Conservation (phyloP, 345 rosid genomes). For the Bruguiera sexangula region DNA sequence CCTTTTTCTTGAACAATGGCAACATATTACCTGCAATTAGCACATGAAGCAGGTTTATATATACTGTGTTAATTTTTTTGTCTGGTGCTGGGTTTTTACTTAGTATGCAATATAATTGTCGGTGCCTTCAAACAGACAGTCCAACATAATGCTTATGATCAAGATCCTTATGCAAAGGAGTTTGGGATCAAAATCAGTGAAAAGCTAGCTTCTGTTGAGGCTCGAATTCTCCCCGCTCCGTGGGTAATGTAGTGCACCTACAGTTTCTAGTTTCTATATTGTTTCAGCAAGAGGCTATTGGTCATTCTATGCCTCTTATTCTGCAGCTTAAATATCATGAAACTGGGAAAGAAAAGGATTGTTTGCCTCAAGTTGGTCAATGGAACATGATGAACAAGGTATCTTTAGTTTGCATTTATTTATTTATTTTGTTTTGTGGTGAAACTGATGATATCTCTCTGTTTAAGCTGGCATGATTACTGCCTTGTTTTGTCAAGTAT, state of each 20-base stretch:
- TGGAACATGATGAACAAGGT: constrained; percentile 99
- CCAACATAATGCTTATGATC: constrained; percentile 81
- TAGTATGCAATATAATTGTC: background rate
- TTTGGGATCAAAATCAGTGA: constrained; percentile 92
- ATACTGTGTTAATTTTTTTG: background rate
- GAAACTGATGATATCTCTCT: too few species aligned
- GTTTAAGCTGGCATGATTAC: background rate
- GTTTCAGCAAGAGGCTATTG: background rate
- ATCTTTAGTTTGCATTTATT: background rate
- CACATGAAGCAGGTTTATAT: background rate
- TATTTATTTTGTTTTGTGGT: too few species aligned
- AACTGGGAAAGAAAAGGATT: constrained; percentile 95
- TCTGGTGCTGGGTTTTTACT: background rate
- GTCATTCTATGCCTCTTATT: constrained; percentile 2
- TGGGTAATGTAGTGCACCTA: constrained; percentile 57
- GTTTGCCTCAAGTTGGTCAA: constrained; percentile 97
- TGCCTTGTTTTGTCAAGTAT: background rate
- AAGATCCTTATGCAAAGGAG: constrained; percentile 95
- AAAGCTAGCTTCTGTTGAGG: constrained; percentile 89
- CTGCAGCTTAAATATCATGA: constrained; percentile 96
- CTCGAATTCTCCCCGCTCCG: constrained; percentile 99
- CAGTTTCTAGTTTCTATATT: background rate
- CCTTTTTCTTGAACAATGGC: background rate
- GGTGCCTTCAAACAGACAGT: constrained; percentile 54
- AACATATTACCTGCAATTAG: background rate